These are phyloP conservation scores for Quercus wislizeni DNA, from an alignment of 306 rosid genomes.

Conservation along the genomic window DNA sequence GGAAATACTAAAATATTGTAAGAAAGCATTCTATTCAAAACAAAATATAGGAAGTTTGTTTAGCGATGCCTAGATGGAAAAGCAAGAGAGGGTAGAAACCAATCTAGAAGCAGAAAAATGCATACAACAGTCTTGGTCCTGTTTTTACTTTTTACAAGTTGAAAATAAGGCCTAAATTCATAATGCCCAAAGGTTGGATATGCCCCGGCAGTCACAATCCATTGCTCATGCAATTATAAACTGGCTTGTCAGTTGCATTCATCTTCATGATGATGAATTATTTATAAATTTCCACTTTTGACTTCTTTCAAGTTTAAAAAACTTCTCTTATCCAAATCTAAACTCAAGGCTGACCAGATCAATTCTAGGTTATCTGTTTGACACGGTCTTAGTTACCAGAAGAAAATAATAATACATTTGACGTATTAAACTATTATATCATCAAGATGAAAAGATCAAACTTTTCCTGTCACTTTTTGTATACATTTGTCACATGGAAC, in stretches of 20 bases:
- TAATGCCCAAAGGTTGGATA: not conserved
- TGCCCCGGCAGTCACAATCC: not conserved
- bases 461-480: not conserved
- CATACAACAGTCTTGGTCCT: not conserved
- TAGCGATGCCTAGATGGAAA: not conserved
- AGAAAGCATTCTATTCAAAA: not conserved
- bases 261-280: not conserved
- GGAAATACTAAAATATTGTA: not conserved
- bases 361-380: not conserved
- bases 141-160: not conserved
- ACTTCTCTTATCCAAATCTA: not conserved
- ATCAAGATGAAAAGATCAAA: not conserved
- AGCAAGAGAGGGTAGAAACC: not conserved
- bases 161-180: not conserved
- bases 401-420: not conserved
- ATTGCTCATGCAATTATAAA: not conserved
- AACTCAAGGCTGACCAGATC: not conserved
- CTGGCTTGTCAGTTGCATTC: not conserved
- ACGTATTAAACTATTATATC: not conserved
- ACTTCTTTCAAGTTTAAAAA: not conserved
- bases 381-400: not conserved
- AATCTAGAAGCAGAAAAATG: not conserved
- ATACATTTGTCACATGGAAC: slow-evolving; percentile 2
- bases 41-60: not conserved
- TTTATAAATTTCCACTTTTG: not conserved